phyloP scores from a whole-genome alignment of 805 yeast genomes.

The Ogataea thermomethanolica region DNA sequence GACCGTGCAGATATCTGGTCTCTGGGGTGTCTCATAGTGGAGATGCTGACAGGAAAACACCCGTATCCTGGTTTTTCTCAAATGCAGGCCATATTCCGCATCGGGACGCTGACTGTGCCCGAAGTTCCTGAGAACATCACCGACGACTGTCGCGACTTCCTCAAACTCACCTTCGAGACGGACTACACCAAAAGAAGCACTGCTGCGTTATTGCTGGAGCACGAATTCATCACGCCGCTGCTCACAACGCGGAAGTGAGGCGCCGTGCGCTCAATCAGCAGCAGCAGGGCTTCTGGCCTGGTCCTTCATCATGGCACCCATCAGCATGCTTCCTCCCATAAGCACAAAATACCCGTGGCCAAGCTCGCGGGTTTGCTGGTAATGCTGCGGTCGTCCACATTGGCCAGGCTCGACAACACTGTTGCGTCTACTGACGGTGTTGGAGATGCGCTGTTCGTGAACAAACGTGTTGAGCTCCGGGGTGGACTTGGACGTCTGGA shows the following conservation, averaged over 20 bases:
- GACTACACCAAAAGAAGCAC: slow-evolving; percentile 72
- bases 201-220: slow-evolving; percentile 65
- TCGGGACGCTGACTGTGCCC: slow-evolving; percentile 84
- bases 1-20: slow-evolving; percentile 97
- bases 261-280: too few species aligned
- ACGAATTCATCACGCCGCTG: slow-evolving; percentile 54
- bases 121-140: slow-evolving; percentile 73
- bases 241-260: slow-evolving; percentile 36
- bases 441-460: not conserved
- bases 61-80: slow-evolving; percentile 94
- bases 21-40: slow-evolving; percentile 88
- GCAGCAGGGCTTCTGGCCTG: not conserved
- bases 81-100: slow-evolving; percentile 94
- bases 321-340: slow-evolving; percentile 20
- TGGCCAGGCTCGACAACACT: slow-evolving; percentile 14
- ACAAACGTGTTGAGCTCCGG: slow-evolving; percentile 13
- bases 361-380: slow-evolving; percentile 1
- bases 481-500: slow-evolving; percentile 19
- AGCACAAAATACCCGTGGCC: slow-evolving; percentile 25
- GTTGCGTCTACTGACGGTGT: slow-evolving; percentile 9
- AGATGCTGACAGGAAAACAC: slow-evolving; percentile 94
- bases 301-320: slow-evolving; percentile 16
- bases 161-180: slow-evolving; percentile 63
- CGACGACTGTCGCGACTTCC: slow-evolving; percentile 61
- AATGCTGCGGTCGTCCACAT: slow-evolving; percentile 1